phyloP scores from a whole-genome alignment of 2,329 filamentous ascomycete genomes.

The Cryphonectria naterciae region DNA sequence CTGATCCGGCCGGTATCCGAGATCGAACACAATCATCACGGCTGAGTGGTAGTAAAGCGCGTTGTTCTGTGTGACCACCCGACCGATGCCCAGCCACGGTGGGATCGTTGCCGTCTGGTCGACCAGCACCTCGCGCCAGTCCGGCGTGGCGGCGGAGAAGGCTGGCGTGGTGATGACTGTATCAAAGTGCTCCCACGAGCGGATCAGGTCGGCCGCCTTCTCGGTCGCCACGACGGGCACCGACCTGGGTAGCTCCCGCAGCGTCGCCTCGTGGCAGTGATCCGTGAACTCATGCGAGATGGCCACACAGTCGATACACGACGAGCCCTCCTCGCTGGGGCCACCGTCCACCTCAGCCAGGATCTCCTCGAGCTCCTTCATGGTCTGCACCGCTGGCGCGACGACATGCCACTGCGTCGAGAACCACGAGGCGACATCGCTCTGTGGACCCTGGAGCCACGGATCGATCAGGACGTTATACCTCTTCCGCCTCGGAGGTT shows the following conservation, averaged over 20 bases:
- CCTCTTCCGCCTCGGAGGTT: constrained; percentile 51
- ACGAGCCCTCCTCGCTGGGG: constrained; percentile 29
- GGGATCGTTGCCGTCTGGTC: constrained; percentile 47
- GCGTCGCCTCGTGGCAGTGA: constrained; percentile 66
- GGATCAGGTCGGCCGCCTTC: constrained; percentile 60
- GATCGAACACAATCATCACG: constrained; percentile 59
- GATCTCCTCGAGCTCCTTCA: constrained; percentile 58
- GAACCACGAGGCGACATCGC: constrained; percentile 67
- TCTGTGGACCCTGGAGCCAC: constrained; percentile 66
- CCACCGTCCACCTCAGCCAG: constrained; percentile 52
- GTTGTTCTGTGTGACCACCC: constrained; percentile 58
- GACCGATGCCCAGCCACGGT: constrained; percentile 63
- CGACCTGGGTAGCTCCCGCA: constrained; percentile 55
- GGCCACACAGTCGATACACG: constrained; percentile 60
- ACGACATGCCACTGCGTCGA: constrained; percentile 66
- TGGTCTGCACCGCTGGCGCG: constrained; percentile 56
- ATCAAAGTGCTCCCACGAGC: constrained; percentile 63
- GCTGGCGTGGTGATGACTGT: constrained; percentile 54
- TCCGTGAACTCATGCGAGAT: constrained; percentile 71
- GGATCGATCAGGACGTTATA: constrained; percentile 70
- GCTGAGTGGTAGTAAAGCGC: constrained; percentile 66
- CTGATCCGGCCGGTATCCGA: constrained; percentile 25
- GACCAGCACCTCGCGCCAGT: constrained; percentile 35
- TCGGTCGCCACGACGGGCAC: constrained; percentile 64
- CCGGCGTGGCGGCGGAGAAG: constrained; percentile 41